Evolutionary conservation across 2,329 filamentous ascomycete species (phyloP).

Genomic region (Colletotrichum tamarilloi): DNA sequence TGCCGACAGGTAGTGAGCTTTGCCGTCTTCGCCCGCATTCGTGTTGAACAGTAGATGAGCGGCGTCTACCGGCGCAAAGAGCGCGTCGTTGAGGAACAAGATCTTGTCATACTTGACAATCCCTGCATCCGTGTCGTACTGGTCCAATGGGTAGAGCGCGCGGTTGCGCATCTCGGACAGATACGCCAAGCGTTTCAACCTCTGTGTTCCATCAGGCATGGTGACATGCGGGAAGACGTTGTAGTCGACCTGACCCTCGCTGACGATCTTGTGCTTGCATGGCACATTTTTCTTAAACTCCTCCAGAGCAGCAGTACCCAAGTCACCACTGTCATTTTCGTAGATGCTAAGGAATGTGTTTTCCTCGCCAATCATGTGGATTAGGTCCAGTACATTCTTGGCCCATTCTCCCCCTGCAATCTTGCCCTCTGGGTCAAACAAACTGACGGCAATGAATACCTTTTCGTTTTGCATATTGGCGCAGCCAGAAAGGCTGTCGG

Average conservation of each 20-base stretch:
- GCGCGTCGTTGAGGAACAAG: slow-evolving; percentile 76
- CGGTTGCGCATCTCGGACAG: slow-evolving; percentile 79
- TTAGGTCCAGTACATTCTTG: slow-evolving; percentile 66
- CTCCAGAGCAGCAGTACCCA: slow-evolving; percentile 64
- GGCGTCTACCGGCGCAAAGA: slow-evolving; percentile 62
- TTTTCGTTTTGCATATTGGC: slow-evolving; percentile 65
- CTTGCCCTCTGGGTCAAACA: slow-evolving; percentile 72
- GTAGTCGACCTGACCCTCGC: slow-evolving; percentile 68
- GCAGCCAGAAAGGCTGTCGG: slow-evolving; percentile 44
- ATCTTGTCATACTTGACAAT: slow-evolving; percentile 62
- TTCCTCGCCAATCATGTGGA: slow-evolving; percentile 73
- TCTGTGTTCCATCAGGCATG: slow-evolving; percentile 69
- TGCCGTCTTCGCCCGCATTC: slow-evolving; percentile 62
- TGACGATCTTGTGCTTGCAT: slow-evolving; percentile 64
- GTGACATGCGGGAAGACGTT: slow-evolving; percentile 67
- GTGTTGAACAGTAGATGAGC: slow-evolving; percentile 71
- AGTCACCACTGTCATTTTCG: slow-evolving; percentile 74
- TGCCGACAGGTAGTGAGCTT: slow-evolving; percentile 71
- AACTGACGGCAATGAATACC: slow-evolving; percentile 78
- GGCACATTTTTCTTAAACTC: slow-evolving; percentile 60
- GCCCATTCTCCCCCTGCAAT: slow-evolving; percentile 75
- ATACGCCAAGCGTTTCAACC: slow-evolving; percentile 80
- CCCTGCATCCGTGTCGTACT: slow-evolving; percentile 49
- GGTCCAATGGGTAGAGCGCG: slow-evolving; percentile 72
- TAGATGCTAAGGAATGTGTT: slow-evolving; percentile 81